Base-by-base conservation (phyloP, 2,329 filamentous ascomycete genomes). In the Pyrenochaeta sp. region DNA sequence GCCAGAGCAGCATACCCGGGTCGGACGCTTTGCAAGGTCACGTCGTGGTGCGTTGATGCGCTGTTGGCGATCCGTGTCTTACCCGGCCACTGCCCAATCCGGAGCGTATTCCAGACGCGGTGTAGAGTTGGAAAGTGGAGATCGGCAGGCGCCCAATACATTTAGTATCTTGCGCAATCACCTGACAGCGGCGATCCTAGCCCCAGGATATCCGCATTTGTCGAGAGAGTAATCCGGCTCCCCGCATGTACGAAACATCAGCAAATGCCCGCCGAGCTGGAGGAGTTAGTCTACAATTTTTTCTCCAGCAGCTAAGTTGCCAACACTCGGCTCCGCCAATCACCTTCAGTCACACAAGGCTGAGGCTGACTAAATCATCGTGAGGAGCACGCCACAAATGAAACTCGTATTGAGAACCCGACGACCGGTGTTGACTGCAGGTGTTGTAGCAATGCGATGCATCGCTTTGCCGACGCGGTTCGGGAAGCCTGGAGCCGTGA, bases 311-410 rank as follows among this genome's bases (percentile, higher is more conserved):
- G 40, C 40, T 10, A 18, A 30, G 40, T 7, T 31, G 40, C 40
- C 40, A 42, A 42, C 30, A 42, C 9, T 31, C 10, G 20, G 7
- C 5, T 15, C n/a, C 17, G 11, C 40, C 40, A 42, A 42, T 42
- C 21, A 29, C 14, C 17, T 4, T 14, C n/a, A 12, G 6, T 31
- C 14, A n/a, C 15, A 15, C 27, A 9, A 17, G 23, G 11, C 23
- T 42, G 23, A 42, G 40, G 40, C 40, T 42, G 14, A 42, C 40
- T 30, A n/a, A 30, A 29, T 42, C 27, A 21, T 42, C 40, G 40
- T 20, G n/a, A 42, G 23, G 3, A 29, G n/a, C 27, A 42, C 40
- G 23, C 40, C 40, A 30, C 40, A 29, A 42, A 42, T 42, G 39
- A 42, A 39, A 15, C 23, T 42, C 23, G 40, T 42, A 42, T 42